phyloP scores from a whole-genome alignment of 176 grass and related monocot species.

The Ampelocalamus luodianensis region DNA sequence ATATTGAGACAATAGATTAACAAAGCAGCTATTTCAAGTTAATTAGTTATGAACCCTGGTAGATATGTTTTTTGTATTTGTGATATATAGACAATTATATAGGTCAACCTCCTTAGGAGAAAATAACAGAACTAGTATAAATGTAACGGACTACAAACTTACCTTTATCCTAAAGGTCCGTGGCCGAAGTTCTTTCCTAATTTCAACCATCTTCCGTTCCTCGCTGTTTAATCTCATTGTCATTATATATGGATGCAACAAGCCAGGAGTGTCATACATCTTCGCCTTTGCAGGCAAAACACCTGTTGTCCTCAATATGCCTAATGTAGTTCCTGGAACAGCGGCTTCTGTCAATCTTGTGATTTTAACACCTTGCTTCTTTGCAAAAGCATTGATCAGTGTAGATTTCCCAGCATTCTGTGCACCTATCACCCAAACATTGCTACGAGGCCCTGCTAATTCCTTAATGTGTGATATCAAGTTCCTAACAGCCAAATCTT shows the following conservation, averaged over 20 bases:
- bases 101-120: not conserved
- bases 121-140: constrained; percentile 25
- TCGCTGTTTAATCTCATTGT: constrained; percentile 73
- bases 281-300: constrained; percentile 95
- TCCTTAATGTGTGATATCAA: constrained; percentile 81
- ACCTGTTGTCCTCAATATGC: constrained; percentile 77
- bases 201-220: constrained; percentile 91
- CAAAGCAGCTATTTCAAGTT: not conserved
- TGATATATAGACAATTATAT: not conserved
- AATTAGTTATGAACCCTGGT: not conserved
- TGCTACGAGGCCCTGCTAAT: constrained; percentile 80
- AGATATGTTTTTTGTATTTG: constrained; percentile 18
- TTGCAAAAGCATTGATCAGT: constrained; percentile 87
- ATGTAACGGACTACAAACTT: not conserved
- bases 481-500: constrained; percentile 86
- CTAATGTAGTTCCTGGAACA: constrained; percentile 84
- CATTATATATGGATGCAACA: constrained; percentile 86
- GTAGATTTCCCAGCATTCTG: constrained; percentile 98
- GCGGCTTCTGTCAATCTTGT: constrained; percentile 83
- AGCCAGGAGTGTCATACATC: constrained; percentile 94
- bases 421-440: constrained; percentile 95
- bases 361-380: constrained; percentile 78
- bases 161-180: constrained; percentile 83
- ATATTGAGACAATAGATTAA: constrained; percentile 4
- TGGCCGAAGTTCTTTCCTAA: constrained; percentile 77